Conservation (phyloP, 345 rosid species). For the Erysimum cheiranthoides region DNA sequence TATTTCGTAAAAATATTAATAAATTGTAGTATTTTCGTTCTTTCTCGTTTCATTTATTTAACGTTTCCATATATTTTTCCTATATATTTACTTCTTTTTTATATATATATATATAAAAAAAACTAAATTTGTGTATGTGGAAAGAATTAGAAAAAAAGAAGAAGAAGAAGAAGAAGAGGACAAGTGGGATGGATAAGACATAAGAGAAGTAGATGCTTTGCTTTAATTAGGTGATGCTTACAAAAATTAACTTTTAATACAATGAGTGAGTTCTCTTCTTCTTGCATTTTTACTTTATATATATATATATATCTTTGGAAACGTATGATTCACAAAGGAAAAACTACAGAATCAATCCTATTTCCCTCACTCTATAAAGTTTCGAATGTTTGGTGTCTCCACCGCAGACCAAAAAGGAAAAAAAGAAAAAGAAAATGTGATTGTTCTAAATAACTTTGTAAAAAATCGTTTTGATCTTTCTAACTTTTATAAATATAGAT, state of each 20-base stretch:
- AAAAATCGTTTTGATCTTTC: not conserved
- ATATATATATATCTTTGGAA: constrained; percentile 14
- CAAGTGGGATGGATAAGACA: constrained; percentile 20
- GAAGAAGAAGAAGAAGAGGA: not conserved
- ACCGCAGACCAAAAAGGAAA: not conserved
- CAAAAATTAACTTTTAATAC: constrained; percentile 36
- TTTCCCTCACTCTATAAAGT: constrained; percentile 27
- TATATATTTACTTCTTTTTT: not conserved
- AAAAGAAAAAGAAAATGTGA: not conserved
- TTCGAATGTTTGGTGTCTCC: constrained; percentile 6
- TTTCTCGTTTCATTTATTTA: not conserved
- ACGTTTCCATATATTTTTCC: not conserved
- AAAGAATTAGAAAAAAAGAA: not conserved
- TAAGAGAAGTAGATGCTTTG: constrained; percentile 20
- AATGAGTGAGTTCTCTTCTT: constrained; percentile 23
- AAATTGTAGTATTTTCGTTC: not conserved
- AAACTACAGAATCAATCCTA: constrained; percentile 35
- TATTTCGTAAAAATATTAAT: not conserved
- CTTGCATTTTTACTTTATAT: not conserved
- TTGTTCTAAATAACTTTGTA: not conserved
- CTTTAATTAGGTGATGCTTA: constrained; percentile 37
- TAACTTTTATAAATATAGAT: constrained; percentile 7
- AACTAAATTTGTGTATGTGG: constrained; percentile 6
- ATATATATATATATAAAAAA: no score
- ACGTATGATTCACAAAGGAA: constrained; percentile 42